Evolutionary conservation across 129 eudicot genomes (phyloP).

Genomic region (Mikania micrantha): DNA sequence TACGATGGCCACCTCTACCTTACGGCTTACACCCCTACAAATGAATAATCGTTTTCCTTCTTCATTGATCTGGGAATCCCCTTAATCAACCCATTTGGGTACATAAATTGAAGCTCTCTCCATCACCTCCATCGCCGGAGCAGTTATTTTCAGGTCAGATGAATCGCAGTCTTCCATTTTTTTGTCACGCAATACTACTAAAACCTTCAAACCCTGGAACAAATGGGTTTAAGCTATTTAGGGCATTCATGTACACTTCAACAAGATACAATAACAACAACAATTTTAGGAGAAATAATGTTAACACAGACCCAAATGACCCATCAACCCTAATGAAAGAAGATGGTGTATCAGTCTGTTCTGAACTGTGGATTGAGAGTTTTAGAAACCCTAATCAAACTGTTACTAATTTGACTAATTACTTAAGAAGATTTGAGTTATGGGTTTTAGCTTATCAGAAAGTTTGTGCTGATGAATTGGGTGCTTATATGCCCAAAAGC

Average conservation of each 20-base stretch:
- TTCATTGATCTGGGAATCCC: not conserved
- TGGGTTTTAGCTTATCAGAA: constrained; percentile 92
- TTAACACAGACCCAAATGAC: constrained; percentile 46
- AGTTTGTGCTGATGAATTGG: constrained; percentile 74
- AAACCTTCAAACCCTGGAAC: constrained; percentile 14
- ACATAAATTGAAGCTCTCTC: not conserved
- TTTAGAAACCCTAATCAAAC: constrained; percentile 57
- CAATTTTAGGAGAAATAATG: constrained; percentile 14
- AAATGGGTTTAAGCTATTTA: constrained; percentile 33
- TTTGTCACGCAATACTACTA: constrained; percentile 31
- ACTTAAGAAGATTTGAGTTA: constrained; percentile 66
- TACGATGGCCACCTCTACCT: too few relatives aligned
- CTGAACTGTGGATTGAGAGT: constrained; percentile 77
- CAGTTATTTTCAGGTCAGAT: constrained; percentile 29
- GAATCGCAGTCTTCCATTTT: constrained; percentile 38
- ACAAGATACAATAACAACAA: constrained; percentile 18
- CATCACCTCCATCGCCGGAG: constrained; percentile 20
- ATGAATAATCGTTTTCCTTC: not conserved
- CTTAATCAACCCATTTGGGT: not conserved
- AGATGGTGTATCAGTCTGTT: constrained; percentile 71
- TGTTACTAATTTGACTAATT: constrained; percentile 46
- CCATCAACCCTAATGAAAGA: constrained; percentile 83
- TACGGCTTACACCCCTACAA: too few relatives aligned
- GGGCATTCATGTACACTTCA: constrained; percentile 42
- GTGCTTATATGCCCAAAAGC: constrained; percentile 72